Evolutionary conservation across 2,329 filamentous ascomycete species (phyloP), one percentile per base, ranked within the genome.

Genomic region (Fusarium nurragi): DNA sequence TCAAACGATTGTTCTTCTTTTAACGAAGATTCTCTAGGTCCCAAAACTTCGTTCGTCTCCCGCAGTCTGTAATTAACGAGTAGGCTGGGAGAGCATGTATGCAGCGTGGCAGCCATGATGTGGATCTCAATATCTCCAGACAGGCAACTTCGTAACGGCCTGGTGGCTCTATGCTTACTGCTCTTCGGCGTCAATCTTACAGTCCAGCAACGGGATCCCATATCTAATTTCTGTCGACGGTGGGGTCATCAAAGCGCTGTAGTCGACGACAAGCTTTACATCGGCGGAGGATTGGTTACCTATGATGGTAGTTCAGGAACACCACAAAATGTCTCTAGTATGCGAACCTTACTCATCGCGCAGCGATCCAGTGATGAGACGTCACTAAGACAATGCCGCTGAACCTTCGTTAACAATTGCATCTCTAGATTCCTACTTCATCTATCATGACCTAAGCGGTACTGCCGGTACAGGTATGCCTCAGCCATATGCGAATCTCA

Each of bases 181-280:
- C 52, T 53, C 25, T 67, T 57, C 43, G 63, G 59, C 26, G 66
- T 70, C 46, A 44, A 53, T 28, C 34, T 70, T 26, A 51, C 68
- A 22, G 58, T 72, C 34, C 77, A 76, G 48, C 79, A 82, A 59
- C 74, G 80, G 54, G 80, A 88, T 67, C 84, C 84, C 5, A 76
- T 88, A 45, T 77, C 75, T 22, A 79, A 86, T 71, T 88, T 84
- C 54, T 85, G 83, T 65, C 76, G 82, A 41, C 76, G 82, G 56
- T 85, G 82, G 75, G 84, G 83, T 40, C 87, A 90, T 70, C 85
- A 88, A 71, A 86, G 85, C 9, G 80, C 87, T 8, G 78, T 88
- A 11, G 79, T 90, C 41, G 85, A 88, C 70, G 75, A 81, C 38
- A 83, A 80, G 61, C 76, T 90, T 19, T 90, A 86, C 71, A 85